These are phyloP conservation scores for Clonostachys solani DNA, from an alignment of 2,329 filamentous ascomycete genomes.

Conservation along the genomic window DNA sequence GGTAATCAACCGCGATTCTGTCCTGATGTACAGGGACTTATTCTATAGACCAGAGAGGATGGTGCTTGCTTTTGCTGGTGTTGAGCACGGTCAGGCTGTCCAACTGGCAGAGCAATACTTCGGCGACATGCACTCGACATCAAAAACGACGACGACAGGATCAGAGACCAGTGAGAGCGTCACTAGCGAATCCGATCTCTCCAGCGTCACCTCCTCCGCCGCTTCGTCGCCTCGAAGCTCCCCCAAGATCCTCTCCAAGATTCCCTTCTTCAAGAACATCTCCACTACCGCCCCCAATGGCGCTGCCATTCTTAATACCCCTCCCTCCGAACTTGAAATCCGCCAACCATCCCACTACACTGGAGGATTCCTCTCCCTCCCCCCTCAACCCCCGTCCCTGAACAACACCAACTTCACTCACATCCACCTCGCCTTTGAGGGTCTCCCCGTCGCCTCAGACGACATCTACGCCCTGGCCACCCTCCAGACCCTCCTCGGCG, in stretches of 20 bases:
- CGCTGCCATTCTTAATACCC: slow-evolving; percentile 46
- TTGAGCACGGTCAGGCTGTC: slow-evolving; percentile 77
- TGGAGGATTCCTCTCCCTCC: slow-evolving; percentile 85
- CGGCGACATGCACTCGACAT: slow-evolving; percentile 70
- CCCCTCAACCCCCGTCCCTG: slow-evolving; percentile 74
- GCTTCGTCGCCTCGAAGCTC: slow-evolving; percentile 43
- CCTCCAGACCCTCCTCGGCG: slow-evolving; percentile 90
- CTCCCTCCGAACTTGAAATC: slow-evolving; percentile 50
- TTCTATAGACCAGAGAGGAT: slow-evolving; percentile 91
- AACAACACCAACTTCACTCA: slow-evolving; percentile 79
- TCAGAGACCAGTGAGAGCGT: slow-evolving; percentile 51
- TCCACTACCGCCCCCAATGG: slow-evolving; percentile 65
- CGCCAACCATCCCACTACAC: slow-evolving; percentile 75
- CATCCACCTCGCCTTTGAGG: slow-evolving; percentile 95
- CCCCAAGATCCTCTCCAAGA: slow-evolving; percentile 66
- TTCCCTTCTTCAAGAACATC: slow-evolving; percentile 88
- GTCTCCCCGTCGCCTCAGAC: slow-evolving; percentile 80
- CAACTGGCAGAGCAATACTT: slow-evolving; percentile 79
- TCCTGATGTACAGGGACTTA: slow-evolving; percentile 72
- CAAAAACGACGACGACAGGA: slow-evolving; percentile 46
- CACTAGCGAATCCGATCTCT: not conserved
- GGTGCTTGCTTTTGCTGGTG: slow-evolving; percentile 91
- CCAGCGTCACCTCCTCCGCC: slow-evolving; percentile 17
- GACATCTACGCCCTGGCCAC: slow-evolving; percentile 97
- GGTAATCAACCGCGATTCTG: slow-evolving; percentile 67